These are phyloP conservation scores for Aspergillus glaucus DNA, from an alignment of 2,329 filamentous ascomycete species.

Conservation along the genomic window DNA sequence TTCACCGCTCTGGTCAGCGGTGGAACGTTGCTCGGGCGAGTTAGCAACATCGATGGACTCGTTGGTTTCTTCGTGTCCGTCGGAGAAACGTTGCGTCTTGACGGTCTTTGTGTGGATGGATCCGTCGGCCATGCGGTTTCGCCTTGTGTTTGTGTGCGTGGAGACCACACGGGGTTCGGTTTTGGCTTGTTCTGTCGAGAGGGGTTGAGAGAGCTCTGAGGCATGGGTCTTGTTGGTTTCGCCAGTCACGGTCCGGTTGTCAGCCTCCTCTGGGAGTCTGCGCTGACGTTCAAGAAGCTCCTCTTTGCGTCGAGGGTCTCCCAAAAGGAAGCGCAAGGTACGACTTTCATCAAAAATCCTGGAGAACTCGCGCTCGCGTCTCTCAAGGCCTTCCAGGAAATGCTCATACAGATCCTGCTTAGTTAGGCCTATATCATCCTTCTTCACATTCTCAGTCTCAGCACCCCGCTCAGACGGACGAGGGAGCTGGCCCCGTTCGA, in stretches of 20 bases:
- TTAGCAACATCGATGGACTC: slow-evolving; percentile 45
- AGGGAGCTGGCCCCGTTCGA: background rate
- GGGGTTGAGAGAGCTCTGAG: background rate
- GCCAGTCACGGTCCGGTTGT: slow-evolving; percentile 19
- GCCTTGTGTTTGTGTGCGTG: slow-evolving; percentile 53
- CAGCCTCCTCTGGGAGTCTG: slow-evolving; percentile 1
- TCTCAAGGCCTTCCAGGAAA: slow-evolving; percentile 36
- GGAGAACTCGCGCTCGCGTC: slow-evolving; percentile 26
- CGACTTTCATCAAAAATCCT: slow-evolving; percentile 25
- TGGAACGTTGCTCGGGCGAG: slow-evolving; percentile 10
- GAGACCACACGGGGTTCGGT: slow-evolving; percentile 42
- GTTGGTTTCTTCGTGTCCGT: slow-evolving; percentile 54
- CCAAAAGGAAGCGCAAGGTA: slow-evolving; percentile 28
- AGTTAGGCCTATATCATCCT: slow-evolving; percentile 5
- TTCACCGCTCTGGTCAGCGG: background rate
- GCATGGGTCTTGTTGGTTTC: slow-evolving; percentile 17
- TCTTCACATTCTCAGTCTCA: slow-evolving; percentile 9
- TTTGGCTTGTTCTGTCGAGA: background rate
- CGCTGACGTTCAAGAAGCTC: slow-evolving; percentile 12
- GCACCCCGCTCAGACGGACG: background rate
- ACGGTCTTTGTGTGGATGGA: slow-evolving; percentile 52
- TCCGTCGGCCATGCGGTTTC: slow-evolving; percentile 50
- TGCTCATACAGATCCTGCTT: slow-evolving; percentile 52
- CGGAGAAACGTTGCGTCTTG: slow-evolving; percentile 53
- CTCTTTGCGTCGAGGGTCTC: slow-evolving; percentile 23